Evolutionary conservation across 495 filamentous ascomycete genomes (phyloP).

Genomic region (Penicillium daleae): DNA sequence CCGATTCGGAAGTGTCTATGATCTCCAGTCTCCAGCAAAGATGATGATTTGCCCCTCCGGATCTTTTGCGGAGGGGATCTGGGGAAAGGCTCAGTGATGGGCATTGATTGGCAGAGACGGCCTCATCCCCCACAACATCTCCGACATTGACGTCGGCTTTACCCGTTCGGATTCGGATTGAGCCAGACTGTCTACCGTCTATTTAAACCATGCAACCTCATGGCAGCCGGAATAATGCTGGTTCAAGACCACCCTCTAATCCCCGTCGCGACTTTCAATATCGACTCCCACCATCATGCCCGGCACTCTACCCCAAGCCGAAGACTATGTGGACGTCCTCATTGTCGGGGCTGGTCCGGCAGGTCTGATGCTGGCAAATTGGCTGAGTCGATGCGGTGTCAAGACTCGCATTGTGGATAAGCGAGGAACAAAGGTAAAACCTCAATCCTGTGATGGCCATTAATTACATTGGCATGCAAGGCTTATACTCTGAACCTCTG

Average conservation of each 20-base stretch:
- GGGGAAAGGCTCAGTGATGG: neutral
- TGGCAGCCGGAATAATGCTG: neutral
- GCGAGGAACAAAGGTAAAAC: conserved; percentile 48
- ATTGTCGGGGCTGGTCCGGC: conserved; percentile 69
- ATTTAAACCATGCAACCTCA: neutral
- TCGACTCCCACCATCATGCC: conserved; percentile 7
- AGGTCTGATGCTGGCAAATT: conserved; percentile 63
- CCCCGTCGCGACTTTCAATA: neutral
- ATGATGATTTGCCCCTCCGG: neutral
- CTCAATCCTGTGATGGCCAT: conserved; percentile 29
- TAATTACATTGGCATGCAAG: neutral
- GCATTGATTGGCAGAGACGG: neutral
- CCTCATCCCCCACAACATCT: conserved; percentile 13
- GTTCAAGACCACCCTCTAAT: neutral
- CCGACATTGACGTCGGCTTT: conserved; percentile 7
- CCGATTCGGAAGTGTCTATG: conserved; percentile 4
- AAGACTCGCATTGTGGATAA: conserved; percentile 63
- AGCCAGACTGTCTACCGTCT: neutral
- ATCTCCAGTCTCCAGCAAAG: neutral
- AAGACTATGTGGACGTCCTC: conserved; percentile 39
- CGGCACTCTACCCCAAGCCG: conserved; percentile 9
- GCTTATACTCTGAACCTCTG: conserved; percentile 1
- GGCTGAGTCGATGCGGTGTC: conserved; percentile 61
- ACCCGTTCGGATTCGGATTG: conserved; percentile 1
- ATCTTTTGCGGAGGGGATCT: neutral